Conservation (phyloP, 805 yeast species). For the Schwanniomyces occidentalis region DNA sequence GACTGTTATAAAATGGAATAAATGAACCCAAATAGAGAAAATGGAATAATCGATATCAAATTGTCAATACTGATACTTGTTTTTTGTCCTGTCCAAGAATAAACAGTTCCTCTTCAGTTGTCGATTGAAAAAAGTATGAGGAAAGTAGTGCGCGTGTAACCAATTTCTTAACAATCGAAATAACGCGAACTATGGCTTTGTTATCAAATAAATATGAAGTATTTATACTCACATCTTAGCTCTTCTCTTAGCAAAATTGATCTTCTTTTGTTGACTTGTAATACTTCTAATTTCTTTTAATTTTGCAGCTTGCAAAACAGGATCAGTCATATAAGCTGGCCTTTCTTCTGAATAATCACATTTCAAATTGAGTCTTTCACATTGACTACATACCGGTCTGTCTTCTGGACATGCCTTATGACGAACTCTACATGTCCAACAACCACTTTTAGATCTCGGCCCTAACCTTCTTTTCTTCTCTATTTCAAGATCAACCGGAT, state of each 20-base stretch:
- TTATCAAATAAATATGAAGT: no score
- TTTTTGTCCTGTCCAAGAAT: no score
- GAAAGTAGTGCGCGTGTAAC: no score
- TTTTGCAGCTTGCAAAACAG: constrained; percentile 41
- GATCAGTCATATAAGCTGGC: constrained; percentile 56
- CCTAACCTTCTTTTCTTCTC: constrained; percentile 18
- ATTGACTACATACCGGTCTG: constrained; percentile 59
- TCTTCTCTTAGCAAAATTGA: constrained; percentile 14
- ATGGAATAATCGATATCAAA: no score
- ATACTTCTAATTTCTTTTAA: constrained; percentile 50
- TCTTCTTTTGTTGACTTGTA: constrained; percentile 31
- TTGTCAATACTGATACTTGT: no score
- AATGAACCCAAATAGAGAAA: no score
- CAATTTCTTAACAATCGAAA: no score
- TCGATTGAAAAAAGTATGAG: no score
- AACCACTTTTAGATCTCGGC: constrained; percentile 56
- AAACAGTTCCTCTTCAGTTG: no score
- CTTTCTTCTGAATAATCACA: constrained; percentile 56
- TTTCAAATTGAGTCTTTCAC: constrained; percentile 52
- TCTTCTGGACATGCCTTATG: constrained; percentile 73
- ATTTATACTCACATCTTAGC: not conserved
- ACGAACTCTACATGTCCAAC: constrained; percentile 78
- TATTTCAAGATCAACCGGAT: constrained; percentile 3
- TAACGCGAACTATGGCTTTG: no score
- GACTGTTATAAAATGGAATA: no score